phyloP scores from a whole-genome alignment of 768 basidiomycete genomes.

The Boletus vermiculosoides region DNA sequence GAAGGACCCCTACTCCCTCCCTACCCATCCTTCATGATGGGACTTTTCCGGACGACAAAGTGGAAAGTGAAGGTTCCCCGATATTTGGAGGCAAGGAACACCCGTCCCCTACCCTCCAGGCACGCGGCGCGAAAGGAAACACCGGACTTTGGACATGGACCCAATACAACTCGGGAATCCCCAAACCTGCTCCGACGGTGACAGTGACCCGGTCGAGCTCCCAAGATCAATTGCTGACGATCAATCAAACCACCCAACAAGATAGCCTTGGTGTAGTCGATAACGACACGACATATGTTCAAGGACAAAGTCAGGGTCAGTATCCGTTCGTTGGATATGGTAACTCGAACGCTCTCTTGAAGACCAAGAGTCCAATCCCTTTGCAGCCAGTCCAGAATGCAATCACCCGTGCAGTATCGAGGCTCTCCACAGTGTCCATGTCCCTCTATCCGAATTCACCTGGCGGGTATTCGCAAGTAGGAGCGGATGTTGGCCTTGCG shows the following conservation, averaged over 20 bases:
- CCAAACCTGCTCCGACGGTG: slow-evolving; percentile 24
- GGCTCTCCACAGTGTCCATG: slow-evolving; percentile 43
- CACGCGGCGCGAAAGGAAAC: slow-evolving; percentile 37
- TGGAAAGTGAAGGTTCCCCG: slow-evolving; percentile 58
- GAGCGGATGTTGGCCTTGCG: slow-evolving; percentile 34
- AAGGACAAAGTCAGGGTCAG: slow-evolving; percentile 10
- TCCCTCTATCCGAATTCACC: slow-evolving; percentile 50
- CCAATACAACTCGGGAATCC: slow-evolving; percentile 46
- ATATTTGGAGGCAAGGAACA: slow-evolving; percentile 77
- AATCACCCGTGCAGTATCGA: slow-evolving; percentile 39
- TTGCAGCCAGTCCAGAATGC: slow-evolving; percentile 44
- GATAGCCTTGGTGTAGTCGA: slow-evolving; percentile 5
- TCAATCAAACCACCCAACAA: slow-evolving; percentile 9
- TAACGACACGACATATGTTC: slow-evolving; percentile 15
- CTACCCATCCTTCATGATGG: slow-evolving; percentile 67
- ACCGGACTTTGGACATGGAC: slow-evolving; percentile 56
- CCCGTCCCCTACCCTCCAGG: slow-evolving; percentile 36
- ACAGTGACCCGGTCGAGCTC: slow-evolving; percentile 27
- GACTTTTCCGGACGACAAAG: slow-evolving; percentile 46
- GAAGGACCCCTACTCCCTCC: slow-evolving; percentile 64
- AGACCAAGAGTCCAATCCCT: slow-evolving; percentile 27
- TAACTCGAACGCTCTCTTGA: slow-evolving; percentile 19
- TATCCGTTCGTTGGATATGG: slow-evolving; percentile 30
- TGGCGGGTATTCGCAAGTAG: slow-evolving; percentile 23
- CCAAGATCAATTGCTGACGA: slow-evolving; percentile 10